Percentiles rank a stretch among this genome's conserved stretches.
Conservation (phyloP, 352 stramenopile genomes). For the Globisporangium mamillatum region DNA sequence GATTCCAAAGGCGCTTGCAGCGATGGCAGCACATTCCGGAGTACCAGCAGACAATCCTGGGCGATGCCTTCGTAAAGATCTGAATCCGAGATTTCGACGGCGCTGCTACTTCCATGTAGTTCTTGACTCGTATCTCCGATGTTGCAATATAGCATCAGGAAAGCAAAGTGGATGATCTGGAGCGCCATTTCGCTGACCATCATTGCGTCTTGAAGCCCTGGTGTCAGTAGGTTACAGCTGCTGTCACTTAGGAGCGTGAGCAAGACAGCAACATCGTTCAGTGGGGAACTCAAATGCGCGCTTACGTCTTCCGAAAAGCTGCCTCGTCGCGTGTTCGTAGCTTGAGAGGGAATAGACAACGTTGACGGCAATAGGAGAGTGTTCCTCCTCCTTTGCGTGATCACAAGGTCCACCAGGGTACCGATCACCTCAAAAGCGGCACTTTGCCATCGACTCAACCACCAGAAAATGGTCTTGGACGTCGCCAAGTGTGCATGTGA, state of each 20-base stretch:
- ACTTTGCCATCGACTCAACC: conserved; percentile 61
- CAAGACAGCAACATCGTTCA: conserved; percentile 32
- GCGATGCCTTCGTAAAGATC: conserved; percentile 24
- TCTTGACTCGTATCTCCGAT: neutral
- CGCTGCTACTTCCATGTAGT: neutral
- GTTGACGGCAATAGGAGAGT: neutral
- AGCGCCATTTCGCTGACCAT: conserved; percentile 24
- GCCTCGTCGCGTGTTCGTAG: neutral
- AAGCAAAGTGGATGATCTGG: conserved; percentile 26
- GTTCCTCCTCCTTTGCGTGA: neutral
- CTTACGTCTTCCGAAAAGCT: neutral
- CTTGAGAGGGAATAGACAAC: neutral
- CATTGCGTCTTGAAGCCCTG: neutral
- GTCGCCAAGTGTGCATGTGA: conserved; percentile 34
- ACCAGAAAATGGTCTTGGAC: conserved; percentile 58
- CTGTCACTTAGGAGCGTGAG: conserved; percentile 33
- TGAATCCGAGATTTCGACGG: conserved; percentile 14
- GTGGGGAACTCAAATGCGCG: conserved; percentile 14
- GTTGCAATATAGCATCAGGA: conserved; percentile 25
- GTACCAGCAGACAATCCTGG: conserved; percentile 45
- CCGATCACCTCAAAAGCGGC: conserved; percentile 42
- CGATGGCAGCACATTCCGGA: conserved; percentile 43
- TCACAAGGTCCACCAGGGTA: conserved; percentile 16
- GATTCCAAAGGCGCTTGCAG: conserved; percentile 24
- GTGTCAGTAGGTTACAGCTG: conserved; percentile 20